These are phyloP conservation scores for Coleophoma cylindrospora DNA, from an alignment of 2,329 filamentous ascomycete species.

Conservation along the genomic window DNA sequence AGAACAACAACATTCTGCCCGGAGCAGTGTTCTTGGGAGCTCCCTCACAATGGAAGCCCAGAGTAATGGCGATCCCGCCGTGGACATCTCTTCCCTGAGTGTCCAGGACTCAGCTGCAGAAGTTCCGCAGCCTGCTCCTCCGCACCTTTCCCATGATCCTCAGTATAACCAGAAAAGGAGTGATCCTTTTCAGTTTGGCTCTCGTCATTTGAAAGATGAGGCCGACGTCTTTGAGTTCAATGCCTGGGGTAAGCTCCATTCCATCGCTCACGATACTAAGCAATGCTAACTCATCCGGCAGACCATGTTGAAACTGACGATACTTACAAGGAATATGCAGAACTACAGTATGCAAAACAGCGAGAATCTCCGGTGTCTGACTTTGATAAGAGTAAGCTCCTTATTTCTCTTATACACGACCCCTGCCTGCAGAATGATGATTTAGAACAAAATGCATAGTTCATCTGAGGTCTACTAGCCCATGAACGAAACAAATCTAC, in stretches of 20 bases:
- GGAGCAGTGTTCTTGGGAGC: not conserved
- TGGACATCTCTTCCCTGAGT: constrained; percentile 11
- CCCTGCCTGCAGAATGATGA: constrained; percentile 41
- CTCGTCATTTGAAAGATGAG: constrained; percentile 73
- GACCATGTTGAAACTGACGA: constrained; percentile 91
- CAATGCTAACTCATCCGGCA: no score
- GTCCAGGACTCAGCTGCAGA: constrained; percentile 13
- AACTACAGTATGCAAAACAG: constrained; percentile 80
- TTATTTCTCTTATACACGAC: not conserved
- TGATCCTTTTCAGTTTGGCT: constrained; percentile 95
- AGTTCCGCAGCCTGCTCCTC: constrained; percentile 11
- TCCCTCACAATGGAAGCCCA: constrained; percentile 3
- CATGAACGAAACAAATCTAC: constrained; percentile 54
- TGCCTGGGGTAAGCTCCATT: constrained; percentile 61
- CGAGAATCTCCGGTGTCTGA: constrained; percentile 82
- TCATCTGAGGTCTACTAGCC: constrained; percentile 54
- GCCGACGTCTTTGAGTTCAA: constrained; percentile 97
- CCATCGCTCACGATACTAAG: no score
- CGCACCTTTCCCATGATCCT: constrained; percentile 27
- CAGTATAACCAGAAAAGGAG: constrained; percentile 75
- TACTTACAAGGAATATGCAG: constrained; percentile 78
- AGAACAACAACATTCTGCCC: not conserved
- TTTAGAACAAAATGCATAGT: constrained; percentile 56
- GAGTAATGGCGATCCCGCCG: constrained; percentile 8
- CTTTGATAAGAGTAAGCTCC: constrained; percentile 74